Conservation (phyloP, 495 filamentous ascomycete genomes). For the Amorphotheca resinae region DNA sequence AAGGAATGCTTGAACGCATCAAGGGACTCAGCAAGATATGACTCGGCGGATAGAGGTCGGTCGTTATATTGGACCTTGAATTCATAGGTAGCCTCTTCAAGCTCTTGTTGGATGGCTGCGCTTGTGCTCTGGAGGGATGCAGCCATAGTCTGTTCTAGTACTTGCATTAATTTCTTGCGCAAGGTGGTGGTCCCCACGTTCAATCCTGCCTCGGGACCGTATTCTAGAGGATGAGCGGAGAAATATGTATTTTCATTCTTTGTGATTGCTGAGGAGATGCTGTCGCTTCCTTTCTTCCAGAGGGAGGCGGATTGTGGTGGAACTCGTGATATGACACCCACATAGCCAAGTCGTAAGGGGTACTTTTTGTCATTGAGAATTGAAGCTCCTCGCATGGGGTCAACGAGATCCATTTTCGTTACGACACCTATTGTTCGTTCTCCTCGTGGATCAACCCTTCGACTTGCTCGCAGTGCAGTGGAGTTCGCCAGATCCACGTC, state of each 20-base stretch:
- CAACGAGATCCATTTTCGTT: slow-evolving; percentile 98
- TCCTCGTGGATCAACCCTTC: slow-evolving; percentile 84
- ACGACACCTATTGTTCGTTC: slow-evolving; percentile 96
- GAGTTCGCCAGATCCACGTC: slow-evolving; percentile 97
- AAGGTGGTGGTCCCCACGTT: slow-evolving; percentile 74
- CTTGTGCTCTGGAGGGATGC: slow-evolving; percentile 74
- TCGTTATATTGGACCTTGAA: slow-evolving; percentile 99
- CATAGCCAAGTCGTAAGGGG: slow-evolving; percentile 88
- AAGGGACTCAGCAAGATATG: slow-evolving; percentile 86
- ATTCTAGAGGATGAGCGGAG: slow-evolving; percentile 67
- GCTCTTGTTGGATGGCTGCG: slow-evolving; percentile 85
- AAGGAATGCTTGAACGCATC: slow-evolving; percentile 98
- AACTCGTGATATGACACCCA: slow-evolving; percentile 81
- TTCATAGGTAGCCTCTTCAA: slow-evolving; percentile 95
- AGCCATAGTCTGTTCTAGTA: slow-evolving; percentile 95
- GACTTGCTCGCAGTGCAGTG: slow-evolving; percentile 78
- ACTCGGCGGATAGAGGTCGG: slow-evolving; percentile 83
- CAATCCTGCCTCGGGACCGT: slow-evolving; percentile 57
- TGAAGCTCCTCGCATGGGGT: slow-evolving; percentile 60
- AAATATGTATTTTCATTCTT: slow-evolving; percentile 88
- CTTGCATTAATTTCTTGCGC: slow-evolving; percentile 90
- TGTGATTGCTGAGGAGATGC: slow-evolving; percentile 67
- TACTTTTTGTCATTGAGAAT: slow-evolving; percentile 87
- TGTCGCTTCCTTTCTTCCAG: slow-evolving; percentile 73
- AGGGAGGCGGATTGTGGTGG: slow-evolving; percentile 57